Evolutionary conservation across 148 eudicot species (phyloP), one percentile per base, ranked within the genome.

Genomic region (Fagopyrum esculentum): DNA sequence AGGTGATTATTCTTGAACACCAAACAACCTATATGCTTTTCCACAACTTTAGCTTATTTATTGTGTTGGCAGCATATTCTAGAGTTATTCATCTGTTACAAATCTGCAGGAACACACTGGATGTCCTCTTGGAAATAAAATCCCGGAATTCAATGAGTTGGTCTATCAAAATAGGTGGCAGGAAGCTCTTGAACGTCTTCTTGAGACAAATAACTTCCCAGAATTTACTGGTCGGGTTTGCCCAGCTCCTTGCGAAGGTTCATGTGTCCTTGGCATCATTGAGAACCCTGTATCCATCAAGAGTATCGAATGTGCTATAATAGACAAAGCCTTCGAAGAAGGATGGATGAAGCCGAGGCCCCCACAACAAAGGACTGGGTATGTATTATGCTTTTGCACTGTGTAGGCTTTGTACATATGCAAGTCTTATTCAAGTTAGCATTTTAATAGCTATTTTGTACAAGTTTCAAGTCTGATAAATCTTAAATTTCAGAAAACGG

Each of bases 261-360:
- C 97, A 19, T 95, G 99, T 84, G 99, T 95, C 48, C 99, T 95
- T 77, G 99, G 99, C 69, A 95, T 95, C 54, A 95, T 92, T 78
- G 97, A 95, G 82, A 92, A 95, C 74, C 99, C 99, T 1, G 99
- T 95, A 44, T 92, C 99, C 35, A 95, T 95, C 69, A 95, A 95
- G 81, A 90, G 84, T 79, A 95, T 95, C 49, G 99, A 95, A 78
- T 95, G 99, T 78, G 79, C 99, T 5, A 95, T 95, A 77, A 95
- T 95, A 48, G 99, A 95, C 84, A 95, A 90, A 84, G 99, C 93
- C 73, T 95, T 92, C 68, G 97, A 92, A 78, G 99, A 92, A 85
- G 99, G 99, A 61, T 95, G 97, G 99, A 95, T 95, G 97, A 86
- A 92, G 40, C 99, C 99, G 17, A 85, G 97, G 76, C 97, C 99